Base-by-base conservation (phyloP, 192 early-diverging fungal species). In the Entophlyctis helioformis region DNA sequence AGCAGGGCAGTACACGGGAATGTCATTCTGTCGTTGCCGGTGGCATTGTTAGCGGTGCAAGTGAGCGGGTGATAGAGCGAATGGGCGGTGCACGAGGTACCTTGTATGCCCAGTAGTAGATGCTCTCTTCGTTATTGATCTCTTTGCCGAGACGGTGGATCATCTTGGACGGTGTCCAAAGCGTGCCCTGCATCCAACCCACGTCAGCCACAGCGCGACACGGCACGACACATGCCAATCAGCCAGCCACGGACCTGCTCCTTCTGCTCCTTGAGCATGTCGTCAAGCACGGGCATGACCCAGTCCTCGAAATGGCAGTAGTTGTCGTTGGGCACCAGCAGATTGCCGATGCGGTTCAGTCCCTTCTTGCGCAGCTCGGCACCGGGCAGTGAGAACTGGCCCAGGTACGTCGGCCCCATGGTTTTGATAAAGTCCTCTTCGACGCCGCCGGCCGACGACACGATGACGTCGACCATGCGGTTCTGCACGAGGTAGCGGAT, bases 261-360 rank as follows among this genome's bases (percentile, higher is more conserved):
- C 40, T 87, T 85, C 67, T 98, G 95, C 51, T 98, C 95, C 40
- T 78, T 59, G 35, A 96, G 74, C 79, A 94, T 81, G 42, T 84
- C 66, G 58, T 98, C 95, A 46, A 98, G 60, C 42, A 98, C 82
- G 6, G 92, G 92, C 20, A 92, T 69, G 6, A 98, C 72, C 95
- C 95, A 98, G 63, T 98, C 93, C 67, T 98, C 95, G 64, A 98
- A 98, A 26, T 88, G 84, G 75, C 92, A 95, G 60, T 98, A 98
- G 62, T 98, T 98, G 55, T 96, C 85, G 63, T 98, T 98, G 1
- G 95, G 95, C 8, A 98, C 91, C 44, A 96, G 60, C 44, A 98
- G 69, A 62, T 98, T 98, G 25, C 95, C 95, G 37, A 93, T 96
- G 20, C 95, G 78, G 62, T 98, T 98, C 31, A 98, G 60, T 0